Percentiles rank a stretch among this genome's conserved stretches.
Evolutionary conservation across 441 rosid species (phyloP).

Genomic region (Metrosideros polymorpha): DNA sequence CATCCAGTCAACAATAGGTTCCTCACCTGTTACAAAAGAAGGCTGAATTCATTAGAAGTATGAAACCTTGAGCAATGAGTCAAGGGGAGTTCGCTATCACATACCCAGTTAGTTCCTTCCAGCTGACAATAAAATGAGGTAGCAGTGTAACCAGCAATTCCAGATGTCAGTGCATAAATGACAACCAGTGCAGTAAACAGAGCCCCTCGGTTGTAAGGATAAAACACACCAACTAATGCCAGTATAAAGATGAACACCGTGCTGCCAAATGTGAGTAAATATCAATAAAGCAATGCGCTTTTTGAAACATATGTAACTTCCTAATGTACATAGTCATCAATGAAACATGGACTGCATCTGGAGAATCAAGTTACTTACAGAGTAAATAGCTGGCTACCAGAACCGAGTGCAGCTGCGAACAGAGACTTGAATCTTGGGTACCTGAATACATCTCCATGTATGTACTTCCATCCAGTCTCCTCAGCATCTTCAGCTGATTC

Average conservation of each 20-base stretch:
- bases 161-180: not conserved
- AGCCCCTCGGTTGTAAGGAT: slow-evolving; percentile 1
- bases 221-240: not conserved
- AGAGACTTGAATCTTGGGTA: not conserved
- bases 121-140: not conserved
- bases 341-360: not conserved
- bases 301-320: not conserved
- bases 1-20: not conserved
- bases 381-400: not conserved
- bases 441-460: not conserved
- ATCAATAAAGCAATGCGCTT: not conserved
- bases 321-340: not conserved
- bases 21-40: not conserved
- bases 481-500: not conserved
- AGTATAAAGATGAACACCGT: not conserved
- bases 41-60: not conserved
- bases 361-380: not conserved
- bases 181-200: not conserved
- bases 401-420: not conserved
- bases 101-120: slow-evolving; percentile 2
- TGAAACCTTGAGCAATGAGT: not conserved
- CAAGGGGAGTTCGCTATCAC: not conserved
- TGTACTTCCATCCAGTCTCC: slow-evolving; percentile 3
- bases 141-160: not conserved
- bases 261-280: not conserved